Evolutionary conservation across 2,329 filamentous ascomycete species (phyloP), one percentile per base, ranked within the genome.

Genomic region (Penicillium sp.): DNA sequence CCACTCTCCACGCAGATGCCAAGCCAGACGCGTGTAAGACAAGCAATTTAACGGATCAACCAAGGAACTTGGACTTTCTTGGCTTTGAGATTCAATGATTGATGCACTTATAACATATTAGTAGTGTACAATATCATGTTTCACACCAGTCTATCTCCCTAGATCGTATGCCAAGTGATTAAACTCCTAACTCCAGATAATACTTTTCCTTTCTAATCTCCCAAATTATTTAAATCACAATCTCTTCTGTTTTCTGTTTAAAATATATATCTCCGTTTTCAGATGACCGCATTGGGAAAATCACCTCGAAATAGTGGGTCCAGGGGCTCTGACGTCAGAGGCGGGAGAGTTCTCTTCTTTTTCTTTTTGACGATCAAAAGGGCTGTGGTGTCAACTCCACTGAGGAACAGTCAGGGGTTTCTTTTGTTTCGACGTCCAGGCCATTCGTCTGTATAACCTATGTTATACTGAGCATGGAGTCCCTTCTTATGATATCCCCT

Each of bases 241-340:
- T 15, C 29, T 8, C 19, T 37, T 8, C 19, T 37, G 12, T 35
- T 15, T 22, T 19, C 17, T 19, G 17, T 19, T 2, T 19, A 19
- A 19, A 4, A 24, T n/a, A 33, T 17, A 2, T 32, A 15, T 9
- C n/a, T 31, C 34, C 31, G 38, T 37, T 22, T 43, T 43, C 40
- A n/a, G 24, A 31, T 9, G 5, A 28, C 45, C 38, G 38, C 39
- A 32, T 31, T 38, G 3, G 26, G 41, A 6, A 19, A 8, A 8
- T 31, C 34, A 38, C 19, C 17, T 6, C 21, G 15, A 15, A 32
- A 33, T 2, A 26, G 38, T 47, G 37, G 48, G 17, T 17, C 48
- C 48, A 51, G 48, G 48, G 48, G 48, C 26, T 10, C 43, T 51
- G 43, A 51, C 48, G 48, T 51, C 48, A 51, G 43, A n/a, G 38